Base-by-base conservation (phyloP, 192 early-diverging fungal species). In the Gigaspora rosea region DNA sequence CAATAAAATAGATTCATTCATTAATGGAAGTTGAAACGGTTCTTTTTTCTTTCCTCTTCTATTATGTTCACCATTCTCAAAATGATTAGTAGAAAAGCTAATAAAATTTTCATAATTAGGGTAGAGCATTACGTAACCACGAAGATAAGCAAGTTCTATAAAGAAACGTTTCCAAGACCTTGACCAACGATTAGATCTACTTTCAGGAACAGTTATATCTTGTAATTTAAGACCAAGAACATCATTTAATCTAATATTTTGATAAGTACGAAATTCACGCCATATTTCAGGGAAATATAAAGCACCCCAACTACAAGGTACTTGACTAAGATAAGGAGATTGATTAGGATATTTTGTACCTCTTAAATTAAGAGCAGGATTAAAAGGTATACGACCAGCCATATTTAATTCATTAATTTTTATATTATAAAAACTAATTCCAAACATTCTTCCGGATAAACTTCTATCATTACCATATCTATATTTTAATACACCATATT, bases 91-190 rank as follows among this genome's bases (percentile, higher is more conserved):
- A 6, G 89, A 87, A 41, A 90, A 87, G 6, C 84, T 85, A 12
- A 82, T 84, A 74, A 86, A 87, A 73, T 86, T 82, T 72, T 84
- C 80, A 73, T 84, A 88, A 77, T 90, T 90, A 35, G 89, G 89
- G 61, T 90, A 90, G 10, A 90, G 79, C 89, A 90, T 90, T 1
- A 87, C 86, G 48, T 88, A 90, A 18, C 84, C 87, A 13, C 88
- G 85, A 72, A 90, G 82, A 66, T 90, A 90, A 10, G 86, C 83
- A 74, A 90, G 79, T 63, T 90, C 87, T 73, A 90, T 90, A 74
- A 90, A 88, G 64, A 85, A 84, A 54, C 84, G 82, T 71, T 90
- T 90, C 88, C 88, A 90, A 9, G 88, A 90, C 16, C 85, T 88
- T 57, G 83, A 86, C 88, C 88, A 90, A 33, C 83, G 75, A 64